A percentile compares a stretch with the other conserved stretches of the same genome.
Conservation (phyloP, 352 stramenopile species). For the Peronospora belbahrii region DNA sequence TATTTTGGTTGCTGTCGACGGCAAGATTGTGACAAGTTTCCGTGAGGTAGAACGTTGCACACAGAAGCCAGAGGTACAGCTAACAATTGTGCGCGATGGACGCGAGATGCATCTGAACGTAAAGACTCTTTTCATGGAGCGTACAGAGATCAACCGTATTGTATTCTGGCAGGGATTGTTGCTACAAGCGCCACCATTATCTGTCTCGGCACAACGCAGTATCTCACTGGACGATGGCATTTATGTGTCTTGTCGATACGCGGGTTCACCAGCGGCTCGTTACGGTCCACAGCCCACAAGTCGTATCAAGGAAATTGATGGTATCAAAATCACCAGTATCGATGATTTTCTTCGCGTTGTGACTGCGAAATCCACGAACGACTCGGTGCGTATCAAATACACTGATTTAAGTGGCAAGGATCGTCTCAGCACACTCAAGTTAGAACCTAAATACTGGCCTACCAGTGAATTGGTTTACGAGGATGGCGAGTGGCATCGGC, state of each 20-base stretch:
- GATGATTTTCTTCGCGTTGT: conserved; percentile 86
- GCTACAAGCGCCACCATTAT: conserved; percentile 82
- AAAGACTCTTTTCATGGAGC: conserved; percentile 74
- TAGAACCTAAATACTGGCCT: conserved; percentile 87
- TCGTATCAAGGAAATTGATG: conserved; percentile 88
- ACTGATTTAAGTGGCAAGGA: conserved; percentile 84
- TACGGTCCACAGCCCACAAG: conserved; percentile 84
- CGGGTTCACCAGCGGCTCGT: conserved; percentile 80
- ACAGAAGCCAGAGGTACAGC: conserved; percentile 67
- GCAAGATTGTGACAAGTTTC: conserved; percentile 80
- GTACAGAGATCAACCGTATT: conserved; percentile 86
- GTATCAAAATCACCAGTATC: conserved; percentile 76
- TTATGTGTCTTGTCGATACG: conserved; percentile 84
- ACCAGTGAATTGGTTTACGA: conserved; percentile 81
- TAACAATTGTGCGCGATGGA: conserved; percentile 83
- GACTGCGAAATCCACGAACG: conserved; percentile 37
- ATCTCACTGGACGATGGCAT: conserved; percentile 79
- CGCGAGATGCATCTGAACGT: conserved; percentile 58
- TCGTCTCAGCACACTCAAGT: conserved; percentile 81
- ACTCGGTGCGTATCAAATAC: conserved; percentile 87
- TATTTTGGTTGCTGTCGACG: conserved; percentile 81
- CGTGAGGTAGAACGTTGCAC: conserved; percentile 74
- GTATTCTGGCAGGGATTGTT: conserved; percentile 89
- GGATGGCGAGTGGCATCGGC: conserved; percentile 67
- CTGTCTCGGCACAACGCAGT: conserved; percentile 75